Conservation (phyloP, 306 rosid genomes). For the Quercus aquifolioides region DNA sequence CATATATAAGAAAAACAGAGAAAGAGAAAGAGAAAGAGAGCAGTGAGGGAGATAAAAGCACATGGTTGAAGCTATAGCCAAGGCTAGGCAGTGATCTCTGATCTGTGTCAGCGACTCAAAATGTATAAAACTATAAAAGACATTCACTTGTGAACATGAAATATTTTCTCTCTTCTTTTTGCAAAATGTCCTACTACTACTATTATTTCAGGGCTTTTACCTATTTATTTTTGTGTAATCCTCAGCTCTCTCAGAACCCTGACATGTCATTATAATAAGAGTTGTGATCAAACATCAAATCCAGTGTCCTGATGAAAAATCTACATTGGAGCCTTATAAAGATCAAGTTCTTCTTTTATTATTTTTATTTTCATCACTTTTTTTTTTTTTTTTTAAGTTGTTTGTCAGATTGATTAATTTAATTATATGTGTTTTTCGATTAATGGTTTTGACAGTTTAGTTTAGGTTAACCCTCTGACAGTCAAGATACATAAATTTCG, state of each 20-base stretch:
- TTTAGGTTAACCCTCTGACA: background rate
- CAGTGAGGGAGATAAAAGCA: background rate
- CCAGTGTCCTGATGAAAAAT: background rate
- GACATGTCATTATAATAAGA: background rate
- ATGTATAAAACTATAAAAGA: background rate
- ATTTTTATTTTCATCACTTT: background rate
- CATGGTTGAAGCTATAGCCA: background rate
- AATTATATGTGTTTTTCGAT: background rate
- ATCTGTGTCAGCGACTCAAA: no score
- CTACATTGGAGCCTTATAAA: background rate
- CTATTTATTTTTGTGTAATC: background rate
- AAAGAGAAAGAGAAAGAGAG: background rate
- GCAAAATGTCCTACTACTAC: background rate
- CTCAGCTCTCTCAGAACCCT: background rate
- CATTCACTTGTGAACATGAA: background rate
- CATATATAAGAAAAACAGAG: background rate
- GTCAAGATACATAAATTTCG: background rate
- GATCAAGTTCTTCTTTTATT: background rate
- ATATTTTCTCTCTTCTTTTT: background rate
- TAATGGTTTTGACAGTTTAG: background rate
- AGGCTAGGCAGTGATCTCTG: background rate
- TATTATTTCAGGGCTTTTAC: background rate
- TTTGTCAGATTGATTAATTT: background rate
- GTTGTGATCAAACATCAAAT: background rate
- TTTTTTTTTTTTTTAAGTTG: background rate